These are phyloP conservation scores for Xylariomycetidae sp. DNA, from an alignment of 2,329 filamentous ascomycete genomes.

Conservation along the genomic window DNA sequence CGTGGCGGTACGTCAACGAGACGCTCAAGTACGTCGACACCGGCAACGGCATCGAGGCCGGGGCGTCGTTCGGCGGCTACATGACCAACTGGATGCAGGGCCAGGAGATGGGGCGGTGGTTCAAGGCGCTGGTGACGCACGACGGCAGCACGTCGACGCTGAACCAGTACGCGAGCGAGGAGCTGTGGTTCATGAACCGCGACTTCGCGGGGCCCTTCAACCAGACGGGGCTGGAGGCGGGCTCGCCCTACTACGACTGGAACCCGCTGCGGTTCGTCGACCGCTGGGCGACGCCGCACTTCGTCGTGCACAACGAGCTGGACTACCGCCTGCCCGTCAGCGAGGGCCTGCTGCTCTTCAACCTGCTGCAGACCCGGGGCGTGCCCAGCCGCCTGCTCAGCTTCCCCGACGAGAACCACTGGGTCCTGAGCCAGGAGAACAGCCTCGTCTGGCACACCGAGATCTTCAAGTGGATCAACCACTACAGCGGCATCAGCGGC, in stretches of 20 bases:
- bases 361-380: slow-evolving; percentile 58
- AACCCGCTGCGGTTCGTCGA: slow-evolving; percentile 40
- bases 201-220: slow-evolving; percentile 44
- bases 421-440: slow-evolving; percentile 65
- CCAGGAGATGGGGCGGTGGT: slow-evolving; percentile 46
- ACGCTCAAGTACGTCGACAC: slow-evolving; percentile 46
- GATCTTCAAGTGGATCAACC: slow-evolving; percentile 57
- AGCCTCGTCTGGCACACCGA: slow-evolving; percentile 55
- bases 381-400: slow-evolving; percentile 61
- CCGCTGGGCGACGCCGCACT: slow-evolving; percentile 62
- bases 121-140: slow-evolving; percentile 51
- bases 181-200: slow-evolving; percentile 32
- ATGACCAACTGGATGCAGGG: slow-evolving; percentile 53
- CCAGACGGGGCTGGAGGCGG: slow-evolving; percentile 31
- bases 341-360: slow-evolving; percentile 64
- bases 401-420: slow-evolving; percentile 70
- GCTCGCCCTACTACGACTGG: slow-evolving; percentile 39
- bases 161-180: slow-evolving; percentile 28
- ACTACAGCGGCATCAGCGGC: slow-evolving; percentile 33
- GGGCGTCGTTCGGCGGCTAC: slow-evolving; percentile 49
- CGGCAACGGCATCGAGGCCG: slow-evolving; percentile 41
- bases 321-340: slow-evolving; percentile 63
- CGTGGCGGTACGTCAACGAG: slow-evolving; percentile 45
- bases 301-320: slow-evolving; percentile 63
- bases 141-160: slow-evolving; percentile 36